These are phyloP conservation scores for Peltaster fructicola DNA, from an alignment of 2,329 filamentous ascomycete species.

Conservation along the genomic window DNA sequence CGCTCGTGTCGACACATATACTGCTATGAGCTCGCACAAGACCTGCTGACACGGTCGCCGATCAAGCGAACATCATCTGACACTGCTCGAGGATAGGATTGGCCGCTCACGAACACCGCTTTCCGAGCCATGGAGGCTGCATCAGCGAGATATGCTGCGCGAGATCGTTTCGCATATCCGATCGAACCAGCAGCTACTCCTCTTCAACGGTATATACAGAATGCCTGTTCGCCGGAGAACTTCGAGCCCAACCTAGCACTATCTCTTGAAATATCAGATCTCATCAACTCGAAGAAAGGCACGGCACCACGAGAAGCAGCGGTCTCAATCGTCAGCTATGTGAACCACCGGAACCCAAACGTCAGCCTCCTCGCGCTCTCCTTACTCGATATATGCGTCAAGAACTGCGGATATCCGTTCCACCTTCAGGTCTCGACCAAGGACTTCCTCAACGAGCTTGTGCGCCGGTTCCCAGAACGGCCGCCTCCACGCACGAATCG, in stretches of 20 bases:
- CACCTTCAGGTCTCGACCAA: conserved; percentile 97
- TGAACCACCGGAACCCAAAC: conserved; percentile 95
- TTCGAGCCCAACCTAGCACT: conserved; percentile 94
- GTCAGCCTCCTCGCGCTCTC: conserved; percentile 76
- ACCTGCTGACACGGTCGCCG: no score
- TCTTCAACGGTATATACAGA: conserved; percentile 87
- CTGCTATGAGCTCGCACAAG: no score
- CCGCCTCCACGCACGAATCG: conserved; percentile 72
- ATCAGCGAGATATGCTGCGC: conserved; percentile 83
- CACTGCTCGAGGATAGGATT: no score
- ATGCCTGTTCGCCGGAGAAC: conserved; percentile 91
- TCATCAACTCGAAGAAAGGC: conserved; percentile 96
- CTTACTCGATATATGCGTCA: conserved; percentile 95
- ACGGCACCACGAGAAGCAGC: conserved; percentile 89
- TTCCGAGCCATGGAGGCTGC: conserved; percentile 63
- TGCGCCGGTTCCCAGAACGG: conserved; percentile 84
- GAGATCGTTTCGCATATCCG: conserved; percentile 80
- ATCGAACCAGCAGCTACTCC: conserved; percentile 64
- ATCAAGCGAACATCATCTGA: no score
- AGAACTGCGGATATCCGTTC: conserved; percentile 98
- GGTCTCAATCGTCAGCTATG: conserved; percentile 76
- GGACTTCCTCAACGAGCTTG: conserved; percentile 95
- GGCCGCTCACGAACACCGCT: background rate
- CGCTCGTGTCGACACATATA: no score
- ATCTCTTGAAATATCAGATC: conserved; percentile 87